Conservation (phyloP, 2,329 filamentous ascomycete genomes). For the Plectosphaerella plurivora region DNA sequence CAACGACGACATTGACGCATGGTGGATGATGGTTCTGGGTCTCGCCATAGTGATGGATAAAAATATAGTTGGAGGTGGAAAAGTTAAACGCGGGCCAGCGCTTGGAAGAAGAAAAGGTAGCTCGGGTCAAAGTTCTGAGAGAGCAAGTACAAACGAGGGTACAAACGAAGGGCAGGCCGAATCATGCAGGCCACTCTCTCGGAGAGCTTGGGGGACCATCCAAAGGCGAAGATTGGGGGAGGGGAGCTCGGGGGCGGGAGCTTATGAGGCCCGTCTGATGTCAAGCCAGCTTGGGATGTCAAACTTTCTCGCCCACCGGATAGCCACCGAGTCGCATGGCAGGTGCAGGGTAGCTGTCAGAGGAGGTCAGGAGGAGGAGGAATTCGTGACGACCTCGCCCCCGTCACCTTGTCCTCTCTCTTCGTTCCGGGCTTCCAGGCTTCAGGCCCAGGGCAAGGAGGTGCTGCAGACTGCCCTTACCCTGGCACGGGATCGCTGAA, state of each 20-base stretch:
- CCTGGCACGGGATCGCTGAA: not conserved
- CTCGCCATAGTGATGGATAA: slow-evolving; percentile 9
- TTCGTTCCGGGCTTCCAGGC: too few relatives aligned
- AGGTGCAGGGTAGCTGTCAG: too few relatives aligned
- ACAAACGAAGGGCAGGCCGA: slow-evolving; percentile 6
- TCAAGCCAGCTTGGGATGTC: too few relatives aligned
- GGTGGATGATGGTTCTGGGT: slow-evolving; percentile 10
- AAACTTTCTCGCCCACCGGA: too few relatives aligned
- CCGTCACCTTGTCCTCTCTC: too few relatives aligned
- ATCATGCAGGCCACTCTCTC: slow-evolving; percentile 9
- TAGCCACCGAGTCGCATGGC: too few relatives aligned
- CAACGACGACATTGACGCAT: slow-evolving; percentile 4
- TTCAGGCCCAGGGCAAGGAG: too few relatives aligned
- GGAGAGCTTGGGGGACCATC: slow-evolving; percentile 9
- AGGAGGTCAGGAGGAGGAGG: too few relatives aligned
- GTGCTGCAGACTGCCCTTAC: not conserved
- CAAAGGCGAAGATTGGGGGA: not conserved
- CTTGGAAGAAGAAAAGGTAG: slow-evolving; percentile 3
- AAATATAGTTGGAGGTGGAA: not conserved
- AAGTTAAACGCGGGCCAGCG: slow-evolving; percentile 6
- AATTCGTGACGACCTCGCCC: too few relatives aligned
- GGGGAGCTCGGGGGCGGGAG: not conserved
- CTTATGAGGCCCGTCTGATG: not conserved
- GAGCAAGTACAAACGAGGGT: not conserved
- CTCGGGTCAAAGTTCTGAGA: not conserved